Conservation (phyloP, 306 rosid genomes). For the Cicer yamashitae region DNA sequence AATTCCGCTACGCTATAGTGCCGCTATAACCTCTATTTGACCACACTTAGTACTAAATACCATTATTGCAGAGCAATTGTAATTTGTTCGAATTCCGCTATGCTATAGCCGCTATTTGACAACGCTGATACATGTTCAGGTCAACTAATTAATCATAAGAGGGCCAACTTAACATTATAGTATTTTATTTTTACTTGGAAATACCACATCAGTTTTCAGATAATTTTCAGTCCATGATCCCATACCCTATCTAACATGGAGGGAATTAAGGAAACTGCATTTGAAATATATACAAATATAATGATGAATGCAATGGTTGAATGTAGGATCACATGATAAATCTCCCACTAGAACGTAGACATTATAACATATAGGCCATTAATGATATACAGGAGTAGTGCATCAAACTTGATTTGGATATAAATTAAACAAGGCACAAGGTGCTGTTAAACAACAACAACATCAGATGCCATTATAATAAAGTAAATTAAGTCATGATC, state of each 20-base stretch:
- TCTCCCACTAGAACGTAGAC: not conserved
- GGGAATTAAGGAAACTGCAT: not conserved
- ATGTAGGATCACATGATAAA: conserved; percentile 15
- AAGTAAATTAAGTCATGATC: not conserved
- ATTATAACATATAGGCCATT: conserved; percentile 19
- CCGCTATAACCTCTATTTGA: too few species aligned
- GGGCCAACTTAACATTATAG: conserved; percentile 7
- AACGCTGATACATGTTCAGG: not conserved
- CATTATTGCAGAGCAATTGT: too few species aligned
- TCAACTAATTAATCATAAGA: conserved; percentile 7
- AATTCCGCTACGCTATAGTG: too few species aligned
- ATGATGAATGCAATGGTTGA: not conserved
- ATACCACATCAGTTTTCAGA: not conserved
- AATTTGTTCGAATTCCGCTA: too few species aligned
- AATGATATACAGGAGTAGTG: not conserved
- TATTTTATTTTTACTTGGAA: conserved; percentile 21
- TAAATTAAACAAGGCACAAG: conserved; percentile 10
- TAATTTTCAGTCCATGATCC: conserved; percentile 5
- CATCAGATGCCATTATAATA: conserved; percentile 18
- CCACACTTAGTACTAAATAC: too few species aligned
- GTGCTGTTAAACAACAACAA: not conserved
- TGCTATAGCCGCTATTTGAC: too few species aligned
- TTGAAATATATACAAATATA: not conserved
- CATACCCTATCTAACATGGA: not conserved
- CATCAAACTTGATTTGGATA: not conserved